phyloP scores from a whole-genome alignment of 2,329 filamentous ascomycete species.

The Aureobasidium melanogenum region DNA sequence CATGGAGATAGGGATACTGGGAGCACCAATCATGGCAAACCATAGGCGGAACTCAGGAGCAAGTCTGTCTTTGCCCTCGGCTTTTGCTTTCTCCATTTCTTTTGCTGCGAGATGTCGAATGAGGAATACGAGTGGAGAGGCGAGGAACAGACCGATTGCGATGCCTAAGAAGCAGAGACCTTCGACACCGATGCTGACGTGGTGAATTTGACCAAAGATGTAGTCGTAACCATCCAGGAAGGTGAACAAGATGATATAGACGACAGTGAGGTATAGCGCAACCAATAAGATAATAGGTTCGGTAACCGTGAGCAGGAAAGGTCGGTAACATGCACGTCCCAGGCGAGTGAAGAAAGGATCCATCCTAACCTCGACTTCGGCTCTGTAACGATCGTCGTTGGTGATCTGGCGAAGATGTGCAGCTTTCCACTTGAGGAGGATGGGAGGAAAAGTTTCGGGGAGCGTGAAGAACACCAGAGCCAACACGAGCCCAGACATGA shows the following conservation, averaged over 20 bases:
- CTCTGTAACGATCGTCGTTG: constrained; percentile 37
- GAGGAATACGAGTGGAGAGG: constrained; percentile 33
- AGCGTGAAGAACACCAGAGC: constrained; percentile 30
- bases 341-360: constrained; percentile 30
- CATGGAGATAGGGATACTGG: constrained; percentile 41
- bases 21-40: constrained; percentile 43
- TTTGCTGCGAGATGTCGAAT: constrained; percentile 37
- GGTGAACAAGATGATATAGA: constrained; percentile 39
- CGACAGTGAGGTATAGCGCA: constrained; percentile 39
- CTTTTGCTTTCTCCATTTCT: constrained; percentile 34
- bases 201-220: constrained; percentile 43
- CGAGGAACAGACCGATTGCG: constrained; percentile 32
- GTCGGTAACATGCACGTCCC: constrained; percentile 31
- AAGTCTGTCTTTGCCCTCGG: constrained; percentile 30
- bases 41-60: constrained; percentile 47
- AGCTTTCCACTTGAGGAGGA: constrained; percentile 26
- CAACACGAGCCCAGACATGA: constrained; percentile 19
- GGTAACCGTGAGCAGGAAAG: constrained; percentile 33
- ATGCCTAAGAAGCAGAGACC: constrained; percentile 42
- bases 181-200: constrained; percentile 35
- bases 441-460: constrained; percentile 42
- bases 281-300: constrained; percentile 41
- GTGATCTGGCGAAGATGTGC: constrained; percentile 22
- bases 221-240: constrained; percentile 44
- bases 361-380: constrained; percentile 37